Percentiles rank a stretch among this genome's conserved stretches.
These are phyloP conservation scores for Candida suzukii DNA, from an alignment of 805 yeast species.

Conservation along the genomic window DNA sequence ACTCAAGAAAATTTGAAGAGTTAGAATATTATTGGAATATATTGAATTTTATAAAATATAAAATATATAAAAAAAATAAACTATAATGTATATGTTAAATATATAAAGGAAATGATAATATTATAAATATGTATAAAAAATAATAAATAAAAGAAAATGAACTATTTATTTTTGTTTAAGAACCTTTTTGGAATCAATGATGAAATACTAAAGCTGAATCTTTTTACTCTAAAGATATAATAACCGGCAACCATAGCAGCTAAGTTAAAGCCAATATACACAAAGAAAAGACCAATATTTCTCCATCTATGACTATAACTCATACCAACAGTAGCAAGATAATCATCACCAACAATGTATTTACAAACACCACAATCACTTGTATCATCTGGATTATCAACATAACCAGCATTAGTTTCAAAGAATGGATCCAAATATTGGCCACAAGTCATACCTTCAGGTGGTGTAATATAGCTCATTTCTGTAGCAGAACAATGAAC, in stretches of 20 bases:
- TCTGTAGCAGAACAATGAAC: slow-evolving; percentile 46
- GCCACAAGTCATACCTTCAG: slow-evolving; percentile 58
- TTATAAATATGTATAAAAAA: too few species aligned
- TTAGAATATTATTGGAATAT: too few species aligned
- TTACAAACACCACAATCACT: slow-evolving; percentile 43
- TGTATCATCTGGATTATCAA: slow-evolving; percentile 44
- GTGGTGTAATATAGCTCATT: slow-evolving; percentile 43
- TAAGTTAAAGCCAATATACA: slow-evolving; percentile 46
- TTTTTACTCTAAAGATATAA: slow-evolving; percentile 26
- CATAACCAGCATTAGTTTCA: slow-evolving; percentile 43
- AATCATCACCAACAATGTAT: slow-evolving; percentile 39
- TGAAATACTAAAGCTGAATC: background rate
- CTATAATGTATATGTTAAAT: too few species aligned
- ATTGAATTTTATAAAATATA: too few species aligned
- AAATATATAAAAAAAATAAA: too few species aligned
- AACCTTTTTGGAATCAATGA: background rate
- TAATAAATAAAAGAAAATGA: too few species aligned
- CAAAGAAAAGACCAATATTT: slow-evolving; percentile 57
- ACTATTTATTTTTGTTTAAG: background rate
- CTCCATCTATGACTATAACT: slow-evolving; percentile 50
- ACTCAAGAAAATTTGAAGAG: too few species aligned
- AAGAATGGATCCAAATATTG: slow-evolving; percentile 38
- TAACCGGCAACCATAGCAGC: slow-evolving; percentile 30
- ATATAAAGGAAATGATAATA: too few species aligned
- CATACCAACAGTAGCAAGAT: slow-evolving; percentile 34